Evolutionary conservation across 495 filamentous ascomycete genomes (phyloP), one percentile per base, ranked within the genome.

Genomic region (Hyaloscypha finlandica): DNA sequence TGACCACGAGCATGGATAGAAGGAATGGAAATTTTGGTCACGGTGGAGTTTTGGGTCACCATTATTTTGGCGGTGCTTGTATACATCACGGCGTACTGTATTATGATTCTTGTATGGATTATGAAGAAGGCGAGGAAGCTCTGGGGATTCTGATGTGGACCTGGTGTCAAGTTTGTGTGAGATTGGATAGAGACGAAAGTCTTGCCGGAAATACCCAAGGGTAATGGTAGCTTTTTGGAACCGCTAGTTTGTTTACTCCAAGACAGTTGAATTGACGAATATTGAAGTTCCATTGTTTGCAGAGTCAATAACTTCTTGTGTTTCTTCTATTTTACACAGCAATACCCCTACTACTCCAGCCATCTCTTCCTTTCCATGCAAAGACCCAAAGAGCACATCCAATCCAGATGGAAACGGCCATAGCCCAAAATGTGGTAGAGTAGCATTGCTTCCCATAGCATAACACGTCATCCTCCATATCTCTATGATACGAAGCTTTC

Each of bases 391-490:
- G 79, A 32, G 76, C 85, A 71, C 90, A 85, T 0, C 94, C 95
- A 53, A 92, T 72, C 87, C 89, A 93, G 2, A 94, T 87, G 72
- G 87, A 90, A 5, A 83, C 76, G 1, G 90, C 88, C 82, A 94
- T 92, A 8, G 87, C 89, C 92, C 91, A 95, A 73, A 94, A 93
- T 0, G 87, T 88, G 0, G 76, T 70, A 35, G 87, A 87, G 78
- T 94, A 97, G 79, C 95, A 99, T 64, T 80, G 75, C 71, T 80
- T 84, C 14, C 94, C 95, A 76, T 90, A 91, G 72, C 89, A 92
- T 57, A 89, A 77, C 25, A 81, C 75, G 72, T 86, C 82, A 25
- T 81, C 77, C 4, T 76, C 75, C 35, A 72, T 74, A 30, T 57
- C 63, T 67, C 8, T 74, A 74, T n/a, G 66, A 9, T 69, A 65